A percentile compares a stretch with the other conserved stretches of the same genome.
Evolutionary conservation across 1,284 basidiomycete species (phyloP).

Genomic region (Puccinia horiana): DNA sequence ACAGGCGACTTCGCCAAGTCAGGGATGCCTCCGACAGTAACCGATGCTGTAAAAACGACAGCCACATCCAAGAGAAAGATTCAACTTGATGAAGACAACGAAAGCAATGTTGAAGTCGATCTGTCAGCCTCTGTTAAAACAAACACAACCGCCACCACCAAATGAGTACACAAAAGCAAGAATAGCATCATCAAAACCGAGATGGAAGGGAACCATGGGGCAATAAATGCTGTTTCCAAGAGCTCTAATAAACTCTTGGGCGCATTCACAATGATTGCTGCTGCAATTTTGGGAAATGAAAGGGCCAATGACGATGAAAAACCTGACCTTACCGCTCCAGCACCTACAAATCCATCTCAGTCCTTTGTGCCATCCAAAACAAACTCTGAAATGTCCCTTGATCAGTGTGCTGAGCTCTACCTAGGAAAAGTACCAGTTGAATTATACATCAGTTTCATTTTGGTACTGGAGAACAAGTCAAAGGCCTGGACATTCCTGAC

Average conservation of each 20-base stretch:
- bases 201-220: neutral
- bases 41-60: neutral
- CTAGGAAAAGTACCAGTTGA: neutral
- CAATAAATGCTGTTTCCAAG: neutral
- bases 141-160: neutral
- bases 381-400: neutral
- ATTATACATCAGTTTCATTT: neutral
- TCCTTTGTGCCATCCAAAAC: neutral
- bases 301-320: too few species aligned
- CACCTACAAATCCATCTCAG: neutral
- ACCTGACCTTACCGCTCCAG: too few species aligned
- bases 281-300: neutral
- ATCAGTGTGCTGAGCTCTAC: neutral
- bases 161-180: too few species aligned
- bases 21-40: neutral
- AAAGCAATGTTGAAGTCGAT: neutral
- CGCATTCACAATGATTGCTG: neutral
- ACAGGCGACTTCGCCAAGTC: neutral
- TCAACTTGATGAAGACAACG: neutral
- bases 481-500: neutral
- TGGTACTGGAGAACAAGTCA: neutral
- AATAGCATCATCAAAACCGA: neutral
- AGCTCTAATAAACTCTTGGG: neutral
- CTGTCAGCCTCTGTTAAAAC: neutral
- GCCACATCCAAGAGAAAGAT: neutral